Conservation (phyloP, 768 basidiomycete species). For the Neoboletus subvelutipes region DNA sequence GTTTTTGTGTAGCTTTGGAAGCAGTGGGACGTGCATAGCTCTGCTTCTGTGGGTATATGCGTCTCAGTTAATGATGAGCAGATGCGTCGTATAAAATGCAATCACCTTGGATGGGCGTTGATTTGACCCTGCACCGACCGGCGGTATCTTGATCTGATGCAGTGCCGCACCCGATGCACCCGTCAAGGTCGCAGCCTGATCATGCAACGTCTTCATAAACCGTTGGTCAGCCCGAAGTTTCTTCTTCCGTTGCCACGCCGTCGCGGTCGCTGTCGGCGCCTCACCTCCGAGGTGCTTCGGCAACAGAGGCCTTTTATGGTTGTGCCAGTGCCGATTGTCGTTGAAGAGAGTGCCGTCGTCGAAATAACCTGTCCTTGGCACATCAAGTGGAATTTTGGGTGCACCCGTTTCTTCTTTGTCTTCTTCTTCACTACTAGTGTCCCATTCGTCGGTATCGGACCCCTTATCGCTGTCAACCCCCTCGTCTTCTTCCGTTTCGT, state of each 20-base stretch:
- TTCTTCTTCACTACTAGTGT: constrained; percentile 20
- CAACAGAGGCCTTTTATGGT: constrained; percentile 43
- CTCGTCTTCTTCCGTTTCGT: constrained; percentile 14
- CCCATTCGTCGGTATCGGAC: constrained; percentile 22
- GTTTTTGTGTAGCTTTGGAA: constrained; percentile 30
- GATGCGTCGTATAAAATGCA: not conserved
- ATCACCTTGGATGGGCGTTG: constrained; percentile 14
- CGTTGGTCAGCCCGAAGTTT: constrained; percentile 48
- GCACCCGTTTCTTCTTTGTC: not conserved
- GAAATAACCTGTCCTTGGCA: constrained; percentile 23
- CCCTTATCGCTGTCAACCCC: constrained; percentile 16
- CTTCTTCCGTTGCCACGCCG: constrained; percentile 38
- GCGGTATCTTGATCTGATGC: constrained; percentile 52
- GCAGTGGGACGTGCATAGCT: constrained; percentile 11
- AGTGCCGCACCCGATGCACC: constrained; percentile 58
- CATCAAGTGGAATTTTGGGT: not conserved
- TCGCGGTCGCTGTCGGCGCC: constrained; percentile 25
- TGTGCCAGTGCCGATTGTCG: constrained; percentile 65
- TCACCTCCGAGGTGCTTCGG: constrained; percentile 56
- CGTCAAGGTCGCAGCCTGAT: constrained; percentile 60
- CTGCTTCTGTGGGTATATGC: constrained; percentile 13
- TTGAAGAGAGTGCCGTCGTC: constrained; percentile 44
- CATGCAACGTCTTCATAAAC: constrained; percentile 55
- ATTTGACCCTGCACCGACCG: constrained; percentile 31
- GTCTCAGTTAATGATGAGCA: not conserved